Base-by-base conservation (phyloP, 345 rosid genomes). In the Eucalyptus cloeziana region DNA sequence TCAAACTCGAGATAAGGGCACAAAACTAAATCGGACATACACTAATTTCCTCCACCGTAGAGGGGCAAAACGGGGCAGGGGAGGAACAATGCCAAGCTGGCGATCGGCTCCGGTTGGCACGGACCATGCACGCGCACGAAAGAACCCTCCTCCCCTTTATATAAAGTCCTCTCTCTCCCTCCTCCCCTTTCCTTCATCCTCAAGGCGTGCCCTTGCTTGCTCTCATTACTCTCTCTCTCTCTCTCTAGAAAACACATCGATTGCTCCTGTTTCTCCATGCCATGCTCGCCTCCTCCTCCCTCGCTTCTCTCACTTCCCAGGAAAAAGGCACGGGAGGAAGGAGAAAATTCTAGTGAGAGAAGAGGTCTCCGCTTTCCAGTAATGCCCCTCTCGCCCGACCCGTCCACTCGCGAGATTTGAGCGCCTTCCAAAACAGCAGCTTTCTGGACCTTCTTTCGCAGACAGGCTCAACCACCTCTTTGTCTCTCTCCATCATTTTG, bases 81-180 rank as follows among this genome's bases (percentile, higher is more conserved):
- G 71, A 31, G 43, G 83, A 37, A 21, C 56, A 40, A 16, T 76
- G 91, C 88, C 91, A 88, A 91, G 19, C 94, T 91, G 93, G 91
- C 92, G 9, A 87, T 40, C 79, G 89, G 91, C 89, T 90, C 90
- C 92, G 85, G 30, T 60, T 47, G 52, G 90, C 89, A 86, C 45
- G 88, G 87, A 86, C 54, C 86, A 89, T 89, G 93, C 94, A 90
- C 94, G 93, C 94, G 94, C 91, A 87, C 76, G 89, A 85, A 69
- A 56, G 54, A 40, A 22, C 17, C 30, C 93, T 90, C 90, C 2
- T 4, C 15, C 16, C 67, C 67, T 60, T 60, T 62, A 27, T 93
- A 93, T 92, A 94, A 88, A 90, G 91, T 24, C 14, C 10, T 44
- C 88, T 80, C 87, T 67, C 37, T 25, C 89, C 88, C 88, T 91